Percentiles rank a stretch among this genome's conserved stretches.
Conservation (phyloP, 441 rosid species). For the Euphorbia corollata region DNA sequence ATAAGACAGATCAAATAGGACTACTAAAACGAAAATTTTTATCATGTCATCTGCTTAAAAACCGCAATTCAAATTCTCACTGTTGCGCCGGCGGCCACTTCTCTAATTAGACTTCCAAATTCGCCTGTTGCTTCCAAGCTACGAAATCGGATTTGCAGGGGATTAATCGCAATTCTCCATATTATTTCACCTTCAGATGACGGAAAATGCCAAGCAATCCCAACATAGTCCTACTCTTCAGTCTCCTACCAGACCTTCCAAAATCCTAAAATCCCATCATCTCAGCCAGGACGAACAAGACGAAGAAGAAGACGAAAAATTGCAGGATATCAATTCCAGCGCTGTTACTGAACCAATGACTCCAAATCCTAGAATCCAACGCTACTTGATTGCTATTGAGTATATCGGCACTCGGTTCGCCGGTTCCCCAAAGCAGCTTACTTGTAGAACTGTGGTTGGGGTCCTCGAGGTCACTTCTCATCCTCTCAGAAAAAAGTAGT, state of each 20-base stretch:
- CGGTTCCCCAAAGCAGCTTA: conserved; percentile 78
- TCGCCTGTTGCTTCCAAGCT: conserved; percentile 18
- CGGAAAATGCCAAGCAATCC: conserved; percentile 35
- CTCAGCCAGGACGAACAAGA: conserved; percentile 15
- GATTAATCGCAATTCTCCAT: neutral
- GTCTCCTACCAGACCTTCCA: conserved; percentile 32
- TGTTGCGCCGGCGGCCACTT: neutral
- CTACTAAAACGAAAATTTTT: no score
- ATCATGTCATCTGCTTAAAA: no score
- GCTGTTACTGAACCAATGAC: conserved; percentile 29
- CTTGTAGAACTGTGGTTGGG: conserved; percentile 69
- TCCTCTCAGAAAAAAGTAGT: neutral
- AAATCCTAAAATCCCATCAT: conserved; percentile 38
- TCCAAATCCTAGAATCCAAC: conserved; percentile 53
- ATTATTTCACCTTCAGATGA: conserved; percentile 27
- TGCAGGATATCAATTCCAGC: conserved; percentile 14
- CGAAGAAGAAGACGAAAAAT: conserved; percentile 1
- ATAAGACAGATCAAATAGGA: no score
- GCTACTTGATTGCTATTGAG: conserved; percentile 80
- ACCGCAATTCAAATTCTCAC: neutral
- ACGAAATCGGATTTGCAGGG: conserved; percentile 19
- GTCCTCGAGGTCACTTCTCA: conserved; percentile 55
- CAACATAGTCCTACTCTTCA: conserved; percentile 17
- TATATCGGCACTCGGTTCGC: conserved; percentile 82
- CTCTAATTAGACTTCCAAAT: neutral